phyloP scores from a whole-genome alignment of 345 rosid species.

The Melaleuca quinquenervia region DNA sequence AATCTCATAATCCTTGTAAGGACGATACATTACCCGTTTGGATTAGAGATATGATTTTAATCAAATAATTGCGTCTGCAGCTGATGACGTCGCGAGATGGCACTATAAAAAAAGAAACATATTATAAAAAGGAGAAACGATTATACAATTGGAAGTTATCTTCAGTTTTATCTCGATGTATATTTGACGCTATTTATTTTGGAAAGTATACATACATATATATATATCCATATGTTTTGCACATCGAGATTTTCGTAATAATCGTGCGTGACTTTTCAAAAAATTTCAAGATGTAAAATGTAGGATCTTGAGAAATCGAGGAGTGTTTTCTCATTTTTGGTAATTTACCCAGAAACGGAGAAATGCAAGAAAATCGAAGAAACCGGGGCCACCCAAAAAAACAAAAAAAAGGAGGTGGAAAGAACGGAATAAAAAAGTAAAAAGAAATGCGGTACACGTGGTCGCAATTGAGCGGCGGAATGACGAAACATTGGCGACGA shows the following conservation, averaged over 20 bases:
- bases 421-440: neutral
- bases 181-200: neutral
- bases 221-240: too few relatives aligned
- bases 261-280: too few relatives aligned
- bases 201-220: too few relatives aligned
- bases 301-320: neutral
- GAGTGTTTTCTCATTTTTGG: neutral
- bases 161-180: neutral
- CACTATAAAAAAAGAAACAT: neutral
- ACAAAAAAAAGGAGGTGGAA: too few relatives aligned
- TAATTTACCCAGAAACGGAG: neutral
- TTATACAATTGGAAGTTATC: accelerated
- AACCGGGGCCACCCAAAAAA: neutral
- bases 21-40: neutral
- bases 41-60: neutral
- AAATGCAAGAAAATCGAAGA: neutral
- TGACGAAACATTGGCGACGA: neutral
- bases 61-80: neutral
- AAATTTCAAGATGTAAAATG: too few relatives aligned
- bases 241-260: neutral
- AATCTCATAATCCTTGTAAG: neutral
- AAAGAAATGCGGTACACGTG: neutral
- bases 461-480: neutral
- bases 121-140: neutral
- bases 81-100: too few relatives aligned